Conservation (phyloP, 2,329 filamentous ascomycete species). For the Leptographium lundbergii region DNA sequence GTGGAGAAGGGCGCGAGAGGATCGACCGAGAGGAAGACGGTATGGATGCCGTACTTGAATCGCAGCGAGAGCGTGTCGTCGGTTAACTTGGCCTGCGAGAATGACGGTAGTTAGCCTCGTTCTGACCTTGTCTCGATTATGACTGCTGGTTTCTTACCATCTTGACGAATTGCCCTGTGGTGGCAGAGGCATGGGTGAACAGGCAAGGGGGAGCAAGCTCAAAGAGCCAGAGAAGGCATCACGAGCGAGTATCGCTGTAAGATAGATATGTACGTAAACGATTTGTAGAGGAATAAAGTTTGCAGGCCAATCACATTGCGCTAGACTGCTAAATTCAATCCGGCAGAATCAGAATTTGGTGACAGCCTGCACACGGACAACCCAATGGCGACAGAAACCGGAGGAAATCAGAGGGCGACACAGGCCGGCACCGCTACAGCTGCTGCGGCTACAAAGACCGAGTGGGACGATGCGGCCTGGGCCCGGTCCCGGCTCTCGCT, state of each 20-base stretch:
- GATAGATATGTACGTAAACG: background rate
- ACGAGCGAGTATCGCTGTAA: background rate
- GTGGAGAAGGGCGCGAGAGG: constrained; percentile 41
- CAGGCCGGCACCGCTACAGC: background rate
- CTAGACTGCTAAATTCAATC: background rate
- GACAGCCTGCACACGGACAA: background rate
- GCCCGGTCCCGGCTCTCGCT: constrained; percentile 44
- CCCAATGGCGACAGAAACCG: background rate
- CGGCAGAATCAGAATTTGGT: background rate
- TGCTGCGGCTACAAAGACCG: background rate
- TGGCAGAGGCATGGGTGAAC: background rate
- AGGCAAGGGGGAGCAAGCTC: background rate
- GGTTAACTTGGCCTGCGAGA: constrained; percentile 1
- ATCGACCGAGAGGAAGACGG: constrained; percentile 55
- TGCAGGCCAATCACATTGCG: background rate
- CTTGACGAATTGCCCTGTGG: background rate
- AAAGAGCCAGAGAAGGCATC: background rate
- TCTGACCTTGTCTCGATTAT: no score
- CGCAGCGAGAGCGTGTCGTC: constrained; percentile 49
- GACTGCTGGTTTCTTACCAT: background rate
- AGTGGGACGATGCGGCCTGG: constrained; percentile 16
- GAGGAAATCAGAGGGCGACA: background rate
- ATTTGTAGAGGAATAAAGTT: background rate
- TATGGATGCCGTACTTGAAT: constrained; percentile 61
- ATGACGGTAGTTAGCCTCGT: background rate